phyloP scores from a whole-genome alignment of 768 basidiomycete species.

The Coprinopsis strossmayeri region DNA sequence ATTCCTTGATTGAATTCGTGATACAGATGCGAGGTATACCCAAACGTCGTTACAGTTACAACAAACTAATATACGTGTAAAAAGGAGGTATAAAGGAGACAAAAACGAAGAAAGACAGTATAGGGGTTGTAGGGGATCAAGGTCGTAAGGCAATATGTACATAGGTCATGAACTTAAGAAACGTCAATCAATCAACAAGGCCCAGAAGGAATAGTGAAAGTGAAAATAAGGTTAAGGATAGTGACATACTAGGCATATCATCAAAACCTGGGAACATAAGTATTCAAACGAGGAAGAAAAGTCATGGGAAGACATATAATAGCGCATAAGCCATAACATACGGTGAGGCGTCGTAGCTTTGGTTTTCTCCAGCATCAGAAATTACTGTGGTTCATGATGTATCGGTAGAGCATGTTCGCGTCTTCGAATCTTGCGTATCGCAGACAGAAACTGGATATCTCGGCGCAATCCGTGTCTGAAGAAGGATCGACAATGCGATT shows the following conservation, averaged over 20 bases:
- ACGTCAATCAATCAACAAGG: neutral
- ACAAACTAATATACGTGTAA: neutral
- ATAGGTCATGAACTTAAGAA: neutral
- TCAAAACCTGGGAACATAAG: neutral
- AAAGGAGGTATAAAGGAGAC: neutral
- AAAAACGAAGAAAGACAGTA: neutral
- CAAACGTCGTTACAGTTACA: conserved; percentile 1
- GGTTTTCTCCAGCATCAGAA: neutral
- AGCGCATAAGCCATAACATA: conserved; percentile 10
- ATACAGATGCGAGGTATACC: conserved; percentile 8
- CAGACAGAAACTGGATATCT: conserved; percentile 74
- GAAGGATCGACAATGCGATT: conserved; percentile 54
- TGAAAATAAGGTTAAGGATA: conserved; percentile 1
- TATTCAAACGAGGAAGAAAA: neutral
- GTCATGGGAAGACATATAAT: conserved; percentile 2
- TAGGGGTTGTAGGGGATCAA: neutral
- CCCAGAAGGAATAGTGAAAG: neutral
- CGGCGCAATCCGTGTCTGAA: conserved; percentile 64
- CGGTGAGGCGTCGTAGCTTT: neutral
- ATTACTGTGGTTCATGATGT: conserved; percentile 8
- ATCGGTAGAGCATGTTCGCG: conserved; percentile 67
- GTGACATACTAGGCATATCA: conserved; percentile 1
- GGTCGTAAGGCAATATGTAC: neutral
- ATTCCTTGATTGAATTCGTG: conserved; percentile 5
- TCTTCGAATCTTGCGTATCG: conserved; percentile 70